Conservation (phyloP, 768 basidiomycete species). For the Tubosaeta sp. region DNA sequence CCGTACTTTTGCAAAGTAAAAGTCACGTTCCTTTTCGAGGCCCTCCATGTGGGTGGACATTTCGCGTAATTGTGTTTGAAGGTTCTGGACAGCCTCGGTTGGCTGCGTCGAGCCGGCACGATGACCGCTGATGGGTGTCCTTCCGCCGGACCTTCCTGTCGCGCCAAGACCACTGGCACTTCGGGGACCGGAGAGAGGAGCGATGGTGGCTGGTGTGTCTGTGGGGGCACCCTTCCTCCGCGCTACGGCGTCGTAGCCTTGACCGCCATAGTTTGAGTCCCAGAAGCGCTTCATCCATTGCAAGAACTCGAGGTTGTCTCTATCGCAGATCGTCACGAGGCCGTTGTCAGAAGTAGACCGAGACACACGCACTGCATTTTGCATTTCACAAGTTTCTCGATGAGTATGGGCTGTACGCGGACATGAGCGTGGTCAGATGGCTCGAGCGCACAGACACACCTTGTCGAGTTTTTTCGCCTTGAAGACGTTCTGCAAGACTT, state of each 20-base stretch:
- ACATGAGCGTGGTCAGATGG: conserved; percentile 3
- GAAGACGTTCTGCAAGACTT: conserved; percentile 91
- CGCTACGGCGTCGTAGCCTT: conserved; percentile 79
- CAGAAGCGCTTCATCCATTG: conserved; percentile 98
- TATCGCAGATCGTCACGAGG: conserved; percentile 29
- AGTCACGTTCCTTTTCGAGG: conserved; percentile 95
- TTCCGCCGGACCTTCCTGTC: conserved; percentile 54
- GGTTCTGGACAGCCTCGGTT: conserved; percentile 59
- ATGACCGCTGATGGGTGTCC: conserved; percentile 68
- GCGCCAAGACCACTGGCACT: conserved; percentile 36
- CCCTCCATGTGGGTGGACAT: conserved; percentile 80
- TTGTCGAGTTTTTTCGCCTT: conserved; percentile 93
- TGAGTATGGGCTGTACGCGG: conserved; percentile 72
- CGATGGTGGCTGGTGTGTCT: conserved; percentile 77
- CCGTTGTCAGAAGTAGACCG: neutral
- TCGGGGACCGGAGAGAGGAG: conserved; percentile 50
- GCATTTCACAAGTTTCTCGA: conserved; percentile 94
- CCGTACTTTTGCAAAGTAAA: conserved; percentile 94
- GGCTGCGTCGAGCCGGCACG: conserved; percentile 63
- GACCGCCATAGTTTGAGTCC: conserved; percentile 88
- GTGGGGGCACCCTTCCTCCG: conserved; percentile 73
- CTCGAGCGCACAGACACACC: conserved; percentile 39
- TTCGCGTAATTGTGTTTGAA: conserved; percentile 79
- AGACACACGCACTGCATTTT: conserved; percentile 88
- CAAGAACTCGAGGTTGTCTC: conserved; percentile 97